phyloP scores from a whole-genome alignment of 306 rosid genomes.

The Cucurbita argyrosperma region DNA sequence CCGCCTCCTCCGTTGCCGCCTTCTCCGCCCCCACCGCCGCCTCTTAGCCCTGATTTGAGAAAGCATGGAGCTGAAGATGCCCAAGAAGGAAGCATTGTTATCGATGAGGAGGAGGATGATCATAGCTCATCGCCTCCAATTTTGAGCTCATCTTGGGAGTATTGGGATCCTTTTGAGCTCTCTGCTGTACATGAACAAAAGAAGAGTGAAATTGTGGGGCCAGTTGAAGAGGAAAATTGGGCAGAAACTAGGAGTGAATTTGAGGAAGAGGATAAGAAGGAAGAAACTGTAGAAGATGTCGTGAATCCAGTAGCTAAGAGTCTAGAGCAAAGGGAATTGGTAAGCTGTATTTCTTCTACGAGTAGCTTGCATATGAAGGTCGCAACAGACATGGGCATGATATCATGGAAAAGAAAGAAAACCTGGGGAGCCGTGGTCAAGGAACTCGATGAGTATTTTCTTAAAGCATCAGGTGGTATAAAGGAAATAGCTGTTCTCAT shows the following conservation, averaged over 20 bases:
- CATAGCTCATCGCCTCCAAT: constrained; percentile 6
- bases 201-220: constrained; percentile 24
- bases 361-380: constrained; percentile 24
- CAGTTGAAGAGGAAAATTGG: constrained; percentile 54
- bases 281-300: constrained; percentile 27
- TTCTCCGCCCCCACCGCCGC: constrained; percentile 51
- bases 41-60: constrained; percentile 38
- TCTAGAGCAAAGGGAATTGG: constrained; percentile 17
- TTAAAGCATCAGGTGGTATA: constrained; percentile 60
- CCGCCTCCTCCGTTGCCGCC: constrained; percentile 38
- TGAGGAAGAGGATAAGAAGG: constrained; percentile 53
- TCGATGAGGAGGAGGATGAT: constrained; percentile 14
- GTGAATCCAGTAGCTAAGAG: constrained; percentile 21
- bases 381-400: constrained; percentile 17
- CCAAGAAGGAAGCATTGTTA: constrained; percentile 26
- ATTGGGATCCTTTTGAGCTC: constrained; percentile 7
- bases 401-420: constrained; percentile 35
- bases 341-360: constrained; percentile 25
- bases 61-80: constrained; percentile 8
- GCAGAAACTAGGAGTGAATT: constrained; percentile 61
- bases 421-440: constrained; percentile 48
- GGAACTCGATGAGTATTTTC: constrained; percentile 72
- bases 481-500: constrained; percentile 74
- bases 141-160: constrained; percentile 14
- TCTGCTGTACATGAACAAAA: constrained; percentile 11